Conservation (phyloP, 352 stramenopile species). For the Plasmopara viticola region DNA sequence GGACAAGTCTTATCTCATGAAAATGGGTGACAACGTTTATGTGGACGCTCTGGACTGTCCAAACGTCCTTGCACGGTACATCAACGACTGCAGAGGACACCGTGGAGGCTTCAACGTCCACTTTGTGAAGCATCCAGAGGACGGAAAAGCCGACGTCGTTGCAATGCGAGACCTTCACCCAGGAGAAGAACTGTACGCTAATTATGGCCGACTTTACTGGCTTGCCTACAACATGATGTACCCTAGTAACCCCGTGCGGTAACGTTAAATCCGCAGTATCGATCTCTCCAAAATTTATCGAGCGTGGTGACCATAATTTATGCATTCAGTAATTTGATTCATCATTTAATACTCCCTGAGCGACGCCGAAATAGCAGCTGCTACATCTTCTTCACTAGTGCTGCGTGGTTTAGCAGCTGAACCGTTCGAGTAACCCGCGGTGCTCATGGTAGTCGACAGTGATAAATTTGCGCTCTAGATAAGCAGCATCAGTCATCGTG, state of each 20-base stretch:
- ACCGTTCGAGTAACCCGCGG: slow-evolving; percentile 14
- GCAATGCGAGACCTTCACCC: slow-evolving; percentile 47
- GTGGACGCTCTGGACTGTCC: slow-evolving; percentile 51
- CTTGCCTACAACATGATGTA: slow-evolving; percentile 69
- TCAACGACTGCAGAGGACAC: slow-evolving; percentile 70
- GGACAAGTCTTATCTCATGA: slow-evolving; percentile 81
- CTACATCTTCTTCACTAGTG: slow-evolving; percentile 54
- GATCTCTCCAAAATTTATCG: neutral
- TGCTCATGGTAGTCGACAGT: slow-evolving; percentile 29
- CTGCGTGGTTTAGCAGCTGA: slow-evolving; percentile 26
- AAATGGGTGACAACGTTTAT: slow-evolving; percentile 67
- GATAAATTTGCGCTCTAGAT: slow-evolving; percentile 35
- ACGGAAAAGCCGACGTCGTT: slow-evolving; percentile 48
- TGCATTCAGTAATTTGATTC: slow-evolving; percentile 1
- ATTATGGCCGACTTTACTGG: slow-evolving; percentile 84
- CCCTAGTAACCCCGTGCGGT: slow-evolving; percentile 45
- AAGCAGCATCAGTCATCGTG: neutral
- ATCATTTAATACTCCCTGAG: slow-evolving; percentile 56
- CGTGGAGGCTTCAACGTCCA: slow-evolving; percentile 58
- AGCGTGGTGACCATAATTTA: neutral
- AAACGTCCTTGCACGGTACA: slow-evolving; percentile 58
- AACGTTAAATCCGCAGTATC: slow-evolving; percentile 1
- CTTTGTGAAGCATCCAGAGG: slow-evolving; percentile 56
- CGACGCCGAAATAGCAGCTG: slow-evolving; percentile 54
- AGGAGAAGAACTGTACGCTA: slow-evolving; percentile 69